These are phyloP conservation scores for Auxenochlorella pyrenoidosa DNA, from an alignment of 139 green algal species.

Conservation along the genomic window DNA sequence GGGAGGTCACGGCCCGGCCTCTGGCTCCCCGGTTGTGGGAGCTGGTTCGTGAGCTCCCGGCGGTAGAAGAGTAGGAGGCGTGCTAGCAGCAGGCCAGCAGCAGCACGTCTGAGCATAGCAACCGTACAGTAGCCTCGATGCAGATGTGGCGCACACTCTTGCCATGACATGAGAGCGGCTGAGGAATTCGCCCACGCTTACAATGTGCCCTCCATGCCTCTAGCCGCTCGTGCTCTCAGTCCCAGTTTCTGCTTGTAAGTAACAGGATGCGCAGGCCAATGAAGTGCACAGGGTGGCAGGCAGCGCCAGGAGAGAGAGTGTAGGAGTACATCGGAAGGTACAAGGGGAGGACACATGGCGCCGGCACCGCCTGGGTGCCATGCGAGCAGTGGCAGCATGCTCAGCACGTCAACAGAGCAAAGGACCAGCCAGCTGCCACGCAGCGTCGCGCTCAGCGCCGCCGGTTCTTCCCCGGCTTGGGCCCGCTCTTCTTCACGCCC, in stretches of 20 bases:
- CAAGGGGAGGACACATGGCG: not conserved
- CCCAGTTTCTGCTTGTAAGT: not conserved
- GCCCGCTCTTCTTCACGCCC: constrained; percentile 22
- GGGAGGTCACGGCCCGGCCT: no score
- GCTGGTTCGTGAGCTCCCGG: not conserved
- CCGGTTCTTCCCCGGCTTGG: constrained; percentile 15
- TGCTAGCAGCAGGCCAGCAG: not conserved
- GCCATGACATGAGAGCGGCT: no score
- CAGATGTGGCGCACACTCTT: no score
- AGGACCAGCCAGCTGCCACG: not conserved
- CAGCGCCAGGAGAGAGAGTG: not conserved
- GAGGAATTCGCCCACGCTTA: no score
- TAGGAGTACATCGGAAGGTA: not conserved
- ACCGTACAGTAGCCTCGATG: not conserved
- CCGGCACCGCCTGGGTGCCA: not conserved
- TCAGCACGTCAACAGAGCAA: not conserved
- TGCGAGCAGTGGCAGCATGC: no score
- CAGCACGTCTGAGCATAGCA: not conserved
- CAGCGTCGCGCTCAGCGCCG: constrained; percentile 1
- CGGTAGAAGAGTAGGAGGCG: not conserved
- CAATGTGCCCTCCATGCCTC: not conserved
- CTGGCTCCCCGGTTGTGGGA: not conserved
- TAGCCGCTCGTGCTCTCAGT: not conserved
- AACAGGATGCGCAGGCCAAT: not conserved
- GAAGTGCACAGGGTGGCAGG: not conserved